Evolutionary conservation across 2,329 filamentous ascomycete genomes (phyloP).

Genomic region (Lasiodiplodia sp.): DNA sequence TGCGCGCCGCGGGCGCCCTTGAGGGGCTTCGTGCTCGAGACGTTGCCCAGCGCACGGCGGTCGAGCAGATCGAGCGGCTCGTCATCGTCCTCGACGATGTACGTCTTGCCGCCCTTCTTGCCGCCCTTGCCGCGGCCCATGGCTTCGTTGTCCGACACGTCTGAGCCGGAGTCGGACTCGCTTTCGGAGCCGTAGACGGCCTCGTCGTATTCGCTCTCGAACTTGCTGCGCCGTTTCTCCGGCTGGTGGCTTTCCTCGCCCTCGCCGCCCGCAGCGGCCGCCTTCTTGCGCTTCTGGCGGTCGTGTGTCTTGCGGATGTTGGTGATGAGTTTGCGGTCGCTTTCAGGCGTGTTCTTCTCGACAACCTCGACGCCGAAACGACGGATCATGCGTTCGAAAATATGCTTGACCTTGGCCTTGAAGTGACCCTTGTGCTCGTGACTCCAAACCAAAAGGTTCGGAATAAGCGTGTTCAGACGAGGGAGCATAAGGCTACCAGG

Average conservation of each 20-base stretch:
- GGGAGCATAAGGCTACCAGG: slow-evolving; percentile 81
- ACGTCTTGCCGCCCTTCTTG: slow-evolving; percentile 71
- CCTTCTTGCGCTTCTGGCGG: slow-evolving; percentile 88
- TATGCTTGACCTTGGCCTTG: slow-evolving; percentile 97
- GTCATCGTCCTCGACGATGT: slow-evolving; percentile 93
- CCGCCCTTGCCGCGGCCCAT: slow-evolving; percentile 44
- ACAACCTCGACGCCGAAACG: slow-evolving; percentile 86
- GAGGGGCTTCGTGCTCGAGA: slow-evolving; percentile 86
- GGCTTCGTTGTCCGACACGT: slow-evolving; percentile 68
- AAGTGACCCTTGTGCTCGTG: slow-evolving; percentile 99
- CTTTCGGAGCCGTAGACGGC: slow-evolving; percentile 80
- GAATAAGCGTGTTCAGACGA: slow-evolving; percentile 77
- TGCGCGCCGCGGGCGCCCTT: slow-evolving; percentile 62
- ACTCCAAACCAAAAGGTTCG: slow-evolving; percentile 93
- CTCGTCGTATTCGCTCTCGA: slow-evolving; percentile 93
- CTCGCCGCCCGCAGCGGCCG: slow-evolving; percentile 59
- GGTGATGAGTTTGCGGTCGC: slow-evolving; percentile 85
- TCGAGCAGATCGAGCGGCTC: slow-evolving; percentile 95
- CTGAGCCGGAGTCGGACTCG: slow-evolving; percentile 61
- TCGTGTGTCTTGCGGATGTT: slow-evolving; percentile 97
- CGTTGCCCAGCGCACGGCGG: slow-evolving; percentile 86
- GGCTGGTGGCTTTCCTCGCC: slow-evolving; percentile 34
- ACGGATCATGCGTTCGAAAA: slow-evolving; percentile 91
- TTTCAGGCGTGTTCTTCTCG: slow-evolving; percentile 81
- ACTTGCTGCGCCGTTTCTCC: slow-evolving; percentile 64